These are phyloP conservation scores for Tephrocybe rancida DNA, from an alignment of 768 basidiomycete species.

Conservation along the genomic window DNA sequence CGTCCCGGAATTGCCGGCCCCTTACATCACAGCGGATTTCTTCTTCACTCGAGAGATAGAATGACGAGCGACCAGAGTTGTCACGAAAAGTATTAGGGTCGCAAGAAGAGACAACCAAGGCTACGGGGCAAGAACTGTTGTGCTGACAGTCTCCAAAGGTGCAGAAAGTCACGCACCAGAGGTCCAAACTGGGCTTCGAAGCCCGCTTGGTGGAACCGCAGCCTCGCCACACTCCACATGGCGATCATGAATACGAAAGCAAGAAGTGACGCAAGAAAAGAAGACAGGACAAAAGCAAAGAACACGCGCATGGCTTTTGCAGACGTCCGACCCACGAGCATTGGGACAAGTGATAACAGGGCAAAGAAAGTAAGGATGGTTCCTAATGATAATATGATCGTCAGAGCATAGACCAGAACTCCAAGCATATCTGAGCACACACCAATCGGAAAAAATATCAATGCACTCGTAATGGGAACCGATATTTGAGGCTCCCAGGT, in stretches of 20 bases:
- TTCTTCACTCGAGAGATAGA: background rate
- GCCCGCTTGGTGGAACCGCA: constrained; percentile 32
- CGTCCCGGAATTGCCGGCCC: no score
- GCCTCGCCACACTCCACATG: constrained; percentile 33
- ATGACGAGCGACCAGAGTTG: constrained; percentile 16
- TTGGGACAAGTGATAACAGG: constrained; percentile 30
- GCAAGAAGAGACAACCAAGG: constrained; percentile 38
- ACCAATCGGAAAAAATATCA: constrained; percentile 40
- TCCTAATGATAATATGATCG: constrained; percentile 20
- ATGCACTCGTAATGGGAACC: constrained; percentile 32
- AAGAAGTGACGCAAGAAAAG: constrained; percentile 29
- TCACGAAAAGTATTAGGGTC: constrained; percentile 27
- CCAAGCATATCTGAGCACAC: background rate
- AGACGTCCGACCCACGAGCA: constrained; percentile 18
- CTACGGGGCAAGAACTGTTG: constrained; percentile 19
- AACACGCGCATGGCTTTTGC: constrained; percentile 29
- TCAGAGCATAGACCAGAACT: background rate
- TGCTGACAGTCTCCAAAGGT: background rate
- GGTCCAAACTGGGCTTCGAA: constrained; percentile 36
- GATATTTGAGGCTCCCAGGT: constrained; percentile 38
- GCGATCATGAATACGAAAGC: constrained; percentile 42
- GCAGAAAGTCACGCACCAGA: constrained; percentile 28
- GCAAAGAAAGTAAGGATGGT: constrained; percentile 31
- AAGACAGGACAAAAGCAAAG: constrained; percentile 24
- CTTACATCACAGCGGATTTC: background rate